phyloP scores from a whole-genome alignment of 2,329 filamentous ascomycete species.

The Trichophyton schoenleinii region DNA sequence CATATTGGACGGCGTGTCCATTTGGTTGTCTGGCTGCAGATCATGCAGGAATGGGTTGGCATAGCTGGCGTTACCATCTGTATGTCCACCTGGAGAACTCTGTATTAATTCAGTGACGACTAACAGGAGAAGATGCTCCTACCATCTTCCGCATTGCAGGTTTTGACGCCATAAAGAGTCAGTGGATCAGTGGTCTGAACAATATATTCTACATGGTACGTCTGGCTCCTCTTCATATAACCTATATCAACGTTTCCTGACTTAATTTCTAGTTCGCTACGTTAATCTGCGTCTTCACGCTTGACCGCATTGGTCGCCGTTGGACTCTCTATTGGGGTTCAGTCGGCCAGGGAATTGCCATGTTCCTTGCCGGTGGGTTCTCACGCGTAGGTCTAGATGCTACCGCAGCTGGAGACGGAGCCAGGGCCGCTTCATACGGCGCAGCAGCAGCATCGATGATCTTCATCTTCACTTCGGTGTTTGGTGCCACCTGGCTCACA shows the following conservation, averaged over 20 bases:
- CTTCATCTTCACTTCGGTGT: conserved; percentile 53
- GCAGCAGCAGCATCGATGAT: conserved; percentile 58
- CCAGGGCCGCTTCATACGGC: conserved; percentile 42
- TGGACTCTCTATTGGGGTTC: conserved; percentile 60
- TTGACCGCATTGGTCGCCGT: conserved; percentile 55
- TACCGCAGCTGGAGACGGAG: conserved; percentile 34
- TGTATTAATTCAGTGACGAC: not conserved
- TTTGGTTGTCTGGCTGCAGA: conserved; percentile 58
- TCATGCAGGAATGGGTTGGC: conserved; percentile 58
- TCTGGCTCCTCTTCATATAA: not conserved
- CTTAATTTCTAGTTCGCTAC: conserved; percentile 43
- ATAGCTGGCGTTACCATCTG: conserved; percentile 57
- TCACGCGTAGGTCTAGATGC: conserved; percentile 43
- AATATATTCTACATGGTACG: conserved; percentile 45
- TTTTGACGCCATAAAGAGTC: conserved; percentile 46
- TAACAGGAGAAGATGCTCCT: conserved; percentile 26
- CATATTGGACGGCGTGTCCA: conserved; percentile 57
- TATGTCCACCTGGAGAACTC: conserved; percentile 15
- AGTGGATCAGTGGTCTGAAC: conserved; percentile 51
- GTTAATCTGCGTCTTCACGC: conserved; percentile 55
- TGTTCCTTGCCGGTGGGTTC: conserved; percentile 55
- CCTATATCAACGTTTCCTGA: not conserved
- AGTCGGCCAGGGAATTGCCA: conserved; percentile 49
- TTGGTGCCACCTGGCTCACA: conserved; percentile 52
- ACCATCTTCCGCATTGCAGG: conserved; percentile 56